Base-by-base conservation (phyloP, 495 filamentous ascomycete genomes). In the Gamarada debralockiae region DNA sequence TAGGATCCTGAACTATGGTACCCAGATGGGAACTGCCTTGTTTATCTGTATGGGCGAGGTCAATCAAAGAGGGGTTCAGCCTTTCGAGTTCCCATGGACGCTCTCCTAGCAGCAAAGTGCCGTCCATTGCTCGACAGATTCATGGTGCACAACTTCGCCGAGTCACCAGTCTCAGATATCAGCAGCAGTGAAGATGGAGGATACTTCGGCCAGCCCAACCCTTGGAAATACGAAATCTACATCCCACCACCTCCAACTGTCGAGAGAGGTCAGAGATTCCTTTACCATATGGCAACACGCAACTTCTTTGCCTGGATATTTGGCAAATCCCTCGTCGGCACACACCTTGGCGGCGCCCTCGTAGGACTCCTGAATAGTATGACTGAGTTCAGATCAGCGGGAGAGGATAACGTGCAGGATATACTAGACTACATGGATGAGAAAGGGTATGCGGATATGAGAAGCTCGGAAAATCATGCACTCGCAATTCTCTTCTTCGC, bases 221-320 rank as follows among this genome's bases (percentile, higher is more conserved):
- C 40, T 13, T 60, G 63, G 33, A 66, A 58, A 18, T 70, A 75
- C 53, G 80, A 86, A 44, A 70, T 87, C 20, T 86, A 81, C 63
- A 81, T 87, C 21, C 80, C 84, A 8, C 67, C 81, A 4, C 84
- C 84, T 14, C 52, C 71, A 4, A 61, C 67, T 34, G 58, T 67
- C 10, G 71, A 70, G 27, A 68, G 77, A 56, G 69, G 75, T 14
- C 72, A 77, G 33, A 68, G 73, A 3, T 77, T 80, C 49, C 58
- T 67, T 13, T 82, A 81, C 54, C 81, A 87, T 53, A 48, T 84
- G 13, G 77, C 80, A 1, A 85, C 77, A 0, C 74, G 84, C n/a
- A 88, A 88, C 53, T 78, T 87, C 57, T 81, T 87, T 48, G 84
- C 84, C 33, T 87, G 76, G 70, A 64, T 85, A 10, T 77, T 80